A percentile compares a stretch with the other conserved stretches of the same genome.
These are phyloP conservation scores for Botrytis hyacinthi DNA, from an alignment of 2,329 filamentous ascomycete species.

Conservation along the genomic window DNA sequence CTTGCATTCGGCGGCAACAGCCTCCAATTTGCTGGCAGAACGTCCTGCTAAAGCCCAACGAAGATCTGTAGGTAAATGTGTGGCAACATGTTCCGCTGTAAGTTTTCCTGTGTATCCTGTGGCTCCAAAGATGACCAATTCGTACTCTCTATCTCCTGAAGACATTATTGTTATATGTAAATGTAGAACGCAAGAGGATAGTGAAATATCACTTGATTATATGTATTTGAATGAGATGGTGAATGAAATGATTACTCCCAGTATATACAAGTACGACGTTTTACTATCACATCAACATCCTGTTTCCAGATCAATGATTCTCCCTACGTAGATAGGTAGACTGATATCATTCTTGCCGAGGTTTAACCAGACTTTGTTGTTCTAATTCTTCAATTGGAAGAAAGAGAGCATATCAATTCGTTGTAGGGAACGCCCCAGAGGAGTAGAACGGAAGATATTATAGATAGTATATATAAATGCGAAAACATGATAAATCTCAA, in stretches of 20 bases:
- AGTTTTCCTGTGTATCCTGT: slow-evolving; percentile 82
- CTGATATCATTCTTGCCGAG: background rate
- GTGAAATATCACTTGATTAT: background rate
- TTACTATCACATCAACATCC: background rate
- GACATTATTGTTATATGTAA: slow-evolving; percentile 4
- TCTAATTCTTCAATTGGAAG: background rate
- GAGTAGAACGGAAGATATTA: background rate
- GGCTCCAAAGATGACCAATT: slow-evolving; percentile 65
- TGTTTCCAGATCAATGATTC: background rate
- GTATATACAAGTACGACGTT: background rate
- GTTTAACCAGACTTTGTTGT: background rate
- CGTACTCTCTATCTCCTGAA: slow-evolving; percentile 48
- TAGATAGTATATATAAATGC: background rate
- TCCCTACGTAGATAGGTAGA: background rate
- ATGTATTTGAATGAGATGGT: background rate
- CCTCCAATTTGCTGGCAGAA: slow-evolving; percentile 70
- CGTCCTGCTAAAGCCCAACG: slow-evolving; percentile 89
- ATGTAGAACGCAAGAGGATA: background rate
- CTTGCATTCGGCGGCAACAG: slow-evolving; percentile 65
- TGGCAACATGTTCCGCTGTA: slow-evolving; percentile 71
- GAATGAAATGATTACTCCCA: background rate
- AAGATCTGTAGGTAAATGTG: slow-evolving; percentile 68
- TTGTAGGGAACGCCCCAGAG: background rate
- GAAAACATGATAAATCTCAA: background rate
- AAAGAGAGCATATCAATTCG: background rate